These are phyloP conservation scores for Colletotrichum sp. DNA, from an alignment of 2,329 filamentous ascomycete genomes.

Conservation along the genomic window DNA sequence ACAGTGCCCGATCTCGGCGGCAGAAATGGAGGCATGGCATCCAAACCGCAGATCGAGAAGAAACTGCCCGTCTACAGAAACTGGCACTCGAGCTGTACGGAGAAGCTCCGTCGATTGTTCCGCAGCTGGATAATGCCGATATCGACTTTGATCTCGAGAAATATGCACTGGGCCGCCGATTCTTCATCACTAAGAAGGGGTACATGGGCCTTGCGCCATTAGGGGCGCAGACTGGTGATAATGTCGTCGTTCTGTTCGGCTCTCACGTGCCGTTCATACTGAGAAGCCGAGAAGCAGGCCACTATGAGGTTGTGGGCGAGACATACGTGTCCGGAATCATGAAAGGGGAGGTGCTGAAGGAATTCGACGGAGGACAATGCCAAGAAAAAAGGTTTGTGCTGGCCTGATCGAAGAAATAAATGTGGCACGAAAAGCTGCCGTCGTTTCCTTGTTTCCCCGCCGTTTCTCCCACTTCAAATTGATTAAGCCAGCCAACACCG, in stretches of 20 bases:
- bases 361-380: accelerated
- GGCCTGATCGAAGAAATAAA: not conserved
- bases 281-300: accelerated
- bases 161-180: not conserved
- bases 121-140: no score
- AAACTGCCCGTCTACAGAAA: not conserved
- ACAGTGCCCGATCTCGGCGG: not conserved
- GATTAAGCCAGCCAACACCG: not conserved
- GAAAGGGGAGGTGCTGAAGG: not conserved
- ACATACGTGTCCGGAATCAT: not conserved
- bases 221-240: not conserved
- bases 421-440: no score
- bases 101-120: no score
- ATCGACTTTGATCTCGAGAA: not conserved
- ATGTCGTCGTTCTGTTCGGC: not conserved
- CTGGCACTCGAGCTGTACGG: no score
- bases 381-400: accelerated
- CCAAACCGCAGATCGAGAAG: not conserved
- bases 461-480: accelerated
- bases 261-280: not conserved
- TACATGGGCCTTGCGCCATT: not conserved
- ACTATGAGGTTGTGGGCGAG: not conserved
- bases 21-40: not conserved
- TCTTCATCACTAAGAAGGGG: not conserved
- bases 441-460: not conserved